phyloP scores from a whole-genome alignment of 2,329 filamentous ascomycete species.

The Eutypella sp. region DNA sequence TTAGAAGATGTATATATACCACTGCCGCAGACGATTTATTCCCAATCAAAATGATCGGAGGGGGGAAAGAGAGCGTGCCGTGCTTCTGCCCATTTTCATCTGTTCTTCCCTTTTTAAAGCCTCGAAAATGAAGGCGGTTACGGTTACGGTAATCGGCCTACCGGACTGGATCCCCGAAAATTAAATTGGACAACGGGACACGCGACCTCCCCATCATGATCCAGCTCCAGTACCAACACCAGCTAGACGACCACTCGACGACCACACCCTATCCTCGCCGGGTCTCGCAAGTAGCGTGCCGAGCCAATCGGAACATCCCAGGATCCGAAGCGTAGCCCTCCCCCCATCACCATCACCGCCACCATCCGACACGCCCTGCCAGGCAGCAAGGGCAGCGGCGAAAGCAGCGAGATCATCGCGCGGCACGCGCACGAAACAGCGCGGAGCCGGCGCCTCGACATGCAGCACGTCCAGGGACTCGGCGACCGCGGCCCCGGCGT shows the following conservation, averaged over 20 bases:
- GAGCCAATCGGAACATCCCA: slow-evolving; percentile 59
- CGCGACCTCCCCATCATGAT: background rate
- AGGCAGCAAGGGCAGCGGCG: slow-evolving; percentile 61
- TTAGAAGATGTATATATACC: slow-evolving; percentile 15
- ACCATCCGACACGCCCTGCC: slow-evolving; percentile 45
- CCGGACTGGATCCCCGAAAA: no score
- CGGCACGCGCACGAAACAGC: slow-evolving; percentile 63
- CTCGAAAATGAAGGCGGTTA: no score
- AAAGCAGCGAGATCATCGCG: slow-evolving; percentile 55
- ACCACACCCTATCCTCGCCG: slow-evolving; percentile 46
- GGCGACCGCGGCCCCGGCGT: slow-evolving; percentile 61
- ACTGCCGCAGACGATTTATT: slow-evolving; percentile 9
- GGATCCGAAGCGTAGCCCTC: slow-evolving; percentile 46
- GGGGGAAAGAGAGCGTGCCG: no score
- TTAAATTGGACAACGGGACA: no score
- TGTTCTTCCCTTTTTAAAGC: no score
- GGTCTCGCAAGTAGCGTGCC: slow-evolving; percentile 51
- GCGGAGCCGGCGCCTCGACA: slow-evolving; percentile 45
- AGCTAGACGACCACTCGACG: no score
- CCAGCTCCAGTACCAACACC: slow-evolving; percentile 34
- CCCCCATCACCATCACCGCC: slow-evolving; percentile 20
- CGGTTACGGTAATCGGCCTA: no score
- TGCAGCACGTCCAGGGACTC: slow-evolving; percentile 68
- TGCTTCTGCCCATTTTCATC: no score
- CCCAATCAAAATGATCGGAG: slow-evolving; percentile 10